Conservation (phyloP, 2,329 filamentous ascomycete genomes). For the Rugonectria rugulosa region DNA sequence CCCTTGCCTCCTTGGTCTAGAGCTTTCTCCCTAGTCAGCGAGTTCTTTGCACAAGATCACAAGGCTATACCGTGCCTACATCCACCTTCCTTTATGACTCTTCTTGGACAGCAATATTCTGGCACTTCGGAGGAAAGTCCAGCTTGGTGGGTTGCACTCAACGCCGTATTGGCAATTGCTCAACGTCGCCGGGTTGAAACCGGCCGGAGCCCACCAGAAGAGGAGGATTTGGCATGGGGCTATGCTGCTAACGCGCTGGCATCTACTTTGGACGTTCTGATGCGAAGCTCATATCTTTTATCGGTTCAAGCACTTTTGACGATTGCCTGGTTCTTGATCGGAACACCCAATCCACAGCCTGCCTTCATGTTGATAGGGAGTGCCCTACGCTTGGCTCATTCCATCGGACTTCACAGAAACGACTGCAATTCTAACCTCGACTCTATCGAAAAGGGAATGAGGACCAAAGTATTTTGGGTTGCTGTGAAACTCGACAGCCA, state of each 20-base stretch:
- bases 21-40: background rate
- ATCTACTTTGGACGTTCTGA: background rate
- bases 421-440: background rate
- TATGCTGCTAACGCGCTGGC: background rate
- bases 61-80: background rate
- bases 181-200: background rate
- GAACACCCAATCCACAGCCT: conserved; percentile 3
- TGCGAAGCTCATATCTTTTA: background rate
- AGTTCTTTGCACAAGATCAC: conserved; percentile 3
- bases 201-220: background rate
- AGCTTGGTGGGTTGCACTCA: background rate
- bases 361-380: conserved; percentile 1
- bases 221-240: background rate
- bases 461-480: conserved; percentile 1
- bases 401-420: background rate
- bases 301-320: background rate
- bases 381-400: background rate
- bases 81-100: conserved; percentile 1
- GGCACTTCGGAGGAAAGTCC: background rate
- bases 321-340: conserved; percentile 1
- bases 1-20: background rate
- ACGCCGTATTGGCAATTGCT: background rate
- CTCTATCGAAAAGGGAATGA: background rate
- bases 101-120: background rate
- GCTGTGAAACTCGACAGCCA: background rate